Evolutionary conservation across 225 moss, liverwort and hornwort genomes (phyloP).

Genomic region (Polytrichum formosum): DNA sequence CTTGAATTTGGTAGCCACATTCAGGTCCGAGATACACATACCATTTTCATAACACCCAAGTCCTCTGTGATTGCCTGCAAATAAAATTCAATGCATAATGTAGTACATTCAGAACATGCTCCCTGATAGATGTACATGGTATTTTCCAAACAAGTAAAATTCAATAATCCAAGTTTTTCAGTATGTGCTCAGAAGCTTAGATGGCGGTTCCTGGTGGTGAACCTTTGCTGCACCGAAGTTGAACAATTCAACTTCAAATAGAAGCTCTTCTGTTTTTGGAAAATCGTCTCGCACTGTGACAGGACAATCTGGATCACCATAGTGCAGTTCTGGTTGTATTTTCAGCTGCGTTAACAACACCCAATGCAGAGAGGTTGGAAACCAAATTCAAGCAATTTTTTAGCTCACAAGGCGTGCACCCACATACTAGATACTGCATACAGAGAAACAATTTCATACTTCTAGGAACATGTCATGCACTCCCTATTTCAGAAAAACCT

Average conservation of each 20-base stretch:
- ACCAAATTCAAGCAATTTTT: not conserved
- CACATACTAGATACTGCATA: no score
- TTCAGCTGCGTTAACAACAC: constrained; percentile 59
- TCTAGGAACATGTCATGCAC: no score
- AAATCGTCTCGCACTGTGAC: constrained; percentile 64
- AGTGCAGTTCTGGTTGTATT: constrained; percentile 79
- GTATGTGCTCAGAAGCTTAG: not conserved
- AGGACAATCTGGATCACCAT: constrained; percentile 91
- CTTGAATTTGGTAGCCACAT: no score
- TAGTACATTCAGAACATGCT: no score
- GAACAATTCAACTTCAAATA: constrained; percentile 81
- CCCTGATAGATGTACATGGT: no score
- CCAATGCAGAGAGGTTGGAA: not conserved
- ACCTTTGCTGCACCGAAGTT: constrained; percentile 80
- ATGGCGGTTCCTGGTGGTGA: not conserved
- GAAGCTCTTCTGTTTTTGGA: constrained; percentile 62
- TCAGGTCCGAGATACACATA: constrained; percentile 16
- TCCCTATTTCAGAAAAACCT: no score
- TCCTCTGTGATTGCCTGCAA: constrained; percentile 55
- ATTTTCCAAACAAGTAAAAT: no score
- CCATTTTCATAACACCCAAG: constrained; percentile 57
- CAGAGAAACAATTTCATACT: no score
- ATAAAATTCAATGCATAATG: constrained; percentile 10
- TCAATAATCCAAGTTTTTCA: not conserved
- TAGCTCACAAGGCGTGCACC: no score